Conservation (phyloP, 352 stramenopile species). For the Globisporangium barbulae region DNA sequence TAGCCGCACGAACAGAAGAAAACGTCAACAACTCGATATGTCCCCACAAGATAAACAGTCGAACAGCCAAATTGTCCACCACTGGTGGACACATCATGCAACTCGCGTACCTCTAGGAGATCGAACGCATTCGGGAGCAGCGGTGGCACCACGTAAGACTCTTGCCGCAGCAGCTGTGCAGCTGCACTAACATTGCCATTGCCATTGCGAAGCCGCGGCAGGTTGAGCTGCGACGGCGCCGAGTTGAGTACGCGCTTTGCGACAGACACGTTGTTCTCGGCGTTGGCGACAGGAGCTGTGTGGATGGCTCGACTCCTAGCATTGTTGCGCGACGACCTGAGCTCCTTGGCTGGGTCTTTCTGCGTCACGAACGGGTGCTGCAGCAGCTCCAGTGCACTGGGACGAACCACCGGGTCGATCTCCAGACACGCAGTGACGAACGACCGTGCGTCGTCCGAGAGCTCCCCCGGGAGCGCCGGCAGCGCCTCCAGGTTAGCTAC, state of each 20-base stretch:
- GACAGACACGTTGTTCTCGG: neutral
- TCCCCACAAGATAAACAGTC: neutral
- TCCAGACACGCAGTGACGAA: constrained; percentile 53
- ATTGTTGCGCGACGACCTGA: neutral
- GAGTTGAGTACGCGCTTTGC: constrained; percentile 8
- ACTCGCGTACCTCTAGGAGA: constrained; percentile 4
- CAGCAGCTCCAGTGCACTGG: constrained; percentile 87
- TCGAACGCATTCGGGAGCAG: constrained; percentile 12
- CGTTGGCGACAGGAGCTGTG: neutral
- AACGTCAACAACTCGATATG: neutral
- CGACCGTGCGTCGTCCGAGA: constrained; percentile 39
- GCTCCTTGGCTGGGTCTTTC: neutral
- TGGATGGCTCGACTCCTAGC: neutral
- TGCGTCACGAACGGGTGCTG: constrained; percentile 83
- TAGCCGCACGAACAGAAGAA: neutral
- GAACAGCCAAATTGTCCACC: neutral
- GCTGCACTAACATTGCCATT: neutral
- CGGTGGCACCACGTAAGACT: neutral
- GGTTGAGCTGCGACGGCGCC: constrained; percentile 9
- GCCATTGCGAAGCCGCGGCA: constrained; percentile 6
- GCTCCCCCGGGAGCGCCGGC: constrained; percentile 30
- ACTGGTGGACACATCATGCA: neutral
- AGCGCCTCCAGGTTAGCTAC: constrained; percentile 49
- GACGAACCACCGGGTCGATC: constrained; percentile 55
- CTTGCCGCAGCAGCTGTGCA: neutral